Evolutionary conservation across 2,329 filamentous ascomycete species (phyloP), one percentile per base, ranked within the genome.

Genomic region (Nemania sp.): DNA sequence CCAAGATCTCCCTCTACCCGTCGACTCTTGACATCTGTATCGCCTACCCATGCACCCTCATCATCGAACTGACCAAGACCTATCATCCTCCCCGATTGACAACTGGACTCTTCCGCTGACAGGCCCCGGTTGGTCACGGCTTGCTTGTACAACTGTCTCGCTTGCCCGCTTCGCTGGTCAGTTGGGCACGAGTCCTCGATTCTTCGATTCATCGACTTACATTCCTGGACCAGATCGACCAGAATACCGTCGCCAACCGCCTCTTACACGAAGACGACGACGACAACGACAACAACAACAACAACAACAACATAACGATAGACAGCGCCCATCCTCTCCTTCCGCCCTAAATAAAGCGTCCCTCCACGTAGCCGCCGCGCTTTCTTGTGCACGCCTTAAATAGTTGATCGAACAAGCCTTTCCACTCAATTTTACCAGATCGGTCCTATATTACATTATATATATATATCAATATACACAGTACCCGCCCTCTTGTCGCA

Each of bases 1-100:
- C 15, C 6, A 21, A 21, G 25, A 45, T 40, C 25, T 35, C 34
- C n/a, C n/a, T 53, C 48, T 45, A 20, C 54, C 45, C 49, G 49
- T 43, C 39, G 56, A 42, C 48, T 57, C 51, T 37, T 53, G 58
- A 60, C 58, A 60, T 20, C 58, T 60, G 58, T 60, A 56, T 48
- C 18, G 25, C 25, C 25, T 29, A 29, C 7, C 25, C 25, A 29
- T 29, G 25, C 25, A 29, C 25, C 25, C 34, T 18, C 20, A 40
- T 45, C 9, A 60, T 54, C n/a, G 47, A 47, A 55, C 55, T 45
- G 39, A 29, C 25, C 4, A 62, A 46, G 21, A 54, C 50, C 46
- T 57, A 61, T 57, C 49, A 54, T 51, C 15, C 43, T 50, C 40
- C 20, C n/a, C 29, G 49, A 39, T 40, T 20, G 32, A 54, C 17